Evolutionary conservation across 2,329 filamentous ascomycete species (phyloP).

Genomic region (Blumeria graminis): DNA sequence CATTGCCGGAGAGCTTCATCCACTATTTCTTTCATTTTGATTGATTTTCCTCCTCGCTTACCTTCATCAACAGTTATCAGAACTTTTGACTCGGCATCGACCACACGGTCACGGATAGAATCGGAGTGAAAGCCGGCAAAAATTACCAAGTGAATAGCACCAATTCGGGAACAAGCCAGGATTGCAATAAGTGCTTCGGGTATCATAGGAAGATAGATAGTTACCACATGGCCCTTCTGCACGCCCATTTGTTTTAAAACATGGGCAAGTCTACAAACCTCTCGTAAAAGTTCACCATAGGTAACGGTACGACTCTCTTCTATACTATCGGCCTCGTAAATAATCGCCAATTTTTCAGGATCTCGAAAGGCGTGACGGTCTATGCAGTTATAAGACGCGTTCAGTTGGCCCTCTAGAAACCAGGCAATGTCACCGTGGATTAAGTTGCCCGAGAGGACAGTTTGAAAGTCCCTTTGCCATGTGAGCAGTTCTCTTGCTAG

Average conservation of each 20-base stretch:
- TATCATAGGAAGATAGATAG: slow-evolving; percentile 96
- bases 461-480: slow-evolving; percentile 83
- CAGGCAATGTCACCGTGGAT: slow-evolving; percentile 65
- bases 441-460: slow-evolving; percentile 57
- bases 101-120: slow-evolving; percentile 80
- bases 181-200: slow-evolving; percentile 83
- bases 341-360: slow-evolving; percentile 82
- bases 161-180: slow-evolving; percentile 75
- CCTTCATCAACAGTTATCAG: slow-evolving; percentile 96
- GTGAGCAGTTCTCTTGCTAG: slow-evolving; percentile 71
- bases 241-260: slow-evolving; percentile 89
- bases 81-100: slow-evolving; percentile 74
- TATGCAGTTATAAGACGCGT: slow-evolving; percentile 92
- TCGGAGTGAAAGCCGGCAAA: slow-evolving; percentile 96
- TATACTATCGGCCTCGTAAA: slow-evolving; percentile 93
- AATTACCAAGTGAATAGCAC: slow-evolving; percentile 88
- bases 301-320: slow-evolving; percentile 70
- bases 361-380: slow-evolving; percentile 92
- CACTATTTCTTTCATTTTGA: slow-evolving; percentile 97
- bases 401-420: slow-evolving; percentile 84
- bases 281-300: slow-evolving; percentile 75
- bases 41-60: slow-evolving; percentile 89
- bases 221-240: slow-evolving; percentile 89
- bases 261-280: slow-evolving; percentile 73
- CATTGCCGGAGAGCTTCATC: slow-evolving; percentile 94